A percentile compares a stretch with the other conserved stretches of the same genome.
These are phyloP conservation scores for Fusarium coicis DNA, from an alignment of 2,329 filamentous ascomycete genomes.

Conservation along the genomic window DNA sequence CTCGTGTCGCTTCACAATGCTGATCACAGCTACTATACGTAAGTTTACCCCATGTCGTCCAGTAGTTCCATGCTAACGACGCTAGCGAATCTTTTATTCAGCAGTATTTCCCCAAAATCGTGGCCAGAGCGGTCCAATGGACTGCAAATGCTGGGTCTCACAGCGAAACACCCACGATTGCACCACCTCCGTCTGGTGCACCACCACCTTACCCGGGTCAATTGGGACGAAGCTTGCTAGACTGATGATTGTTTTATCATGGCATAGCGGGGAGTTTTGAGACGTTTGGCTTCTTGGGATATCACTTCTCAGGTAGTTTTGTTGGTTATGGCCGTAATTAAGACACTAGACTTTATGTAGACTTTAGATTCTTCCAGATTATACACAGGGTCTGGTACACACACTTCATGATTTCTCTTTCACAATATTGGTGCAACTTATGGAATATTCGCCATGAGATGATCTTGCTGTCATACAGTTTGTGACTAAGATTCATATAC, in stretches of 20 bases:
- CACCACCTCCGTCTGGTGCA: slow-evolving; percentile 37
- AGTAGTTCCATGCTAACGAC: slow-evolving; percentile 29
- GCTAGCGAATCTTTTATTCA: slow-evolving; percentile 78
- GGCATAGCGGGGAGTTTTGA: slow-evolving; percentile 34
- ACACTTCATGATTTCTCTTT: background rate
- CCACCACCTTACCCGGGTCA: slow-evolving; percentile 21
- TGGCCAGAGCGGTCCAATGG: slow-evolving; percentile 62
- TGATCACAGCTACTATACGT: slow-evolving; percentile 85
- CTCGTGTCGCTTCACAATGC: slow-evolving; percentile 81
- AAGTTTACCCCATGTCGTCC: slow-evolving; percentile 45
- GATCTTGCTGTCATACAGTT: rapidly evolving
- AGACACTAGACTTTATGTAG: slow-evolving; percentile 11
- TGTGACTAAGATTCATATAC: background rate
- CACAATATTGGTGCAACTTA: background rate
- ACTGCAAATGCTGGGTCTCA: slow-evolving; percentile 21
- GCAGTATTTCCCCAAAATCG: slow-evolving; percentile 79
- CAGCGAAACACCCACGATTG: slow-evolving; percentile 9
- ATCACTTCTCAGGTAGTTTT: background rate
- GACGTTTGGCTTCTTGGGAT: slow-evolving; percentile 9
- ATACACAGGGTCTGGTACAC: background rate
- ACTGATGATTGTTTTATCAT: slow-evolving; percentile 24
- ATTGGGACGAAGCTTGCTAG: slow-evolving; percentile 36
- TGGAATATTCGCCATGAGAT: background rate
- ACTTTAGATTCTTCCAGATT: slow-evolving; percentile 24
- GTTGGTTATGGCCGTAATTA: background rate